Base-by-base conservation (phyloP, 495 filamentous ascomycete genomes). In the Aspergillus affinis region DNA sequence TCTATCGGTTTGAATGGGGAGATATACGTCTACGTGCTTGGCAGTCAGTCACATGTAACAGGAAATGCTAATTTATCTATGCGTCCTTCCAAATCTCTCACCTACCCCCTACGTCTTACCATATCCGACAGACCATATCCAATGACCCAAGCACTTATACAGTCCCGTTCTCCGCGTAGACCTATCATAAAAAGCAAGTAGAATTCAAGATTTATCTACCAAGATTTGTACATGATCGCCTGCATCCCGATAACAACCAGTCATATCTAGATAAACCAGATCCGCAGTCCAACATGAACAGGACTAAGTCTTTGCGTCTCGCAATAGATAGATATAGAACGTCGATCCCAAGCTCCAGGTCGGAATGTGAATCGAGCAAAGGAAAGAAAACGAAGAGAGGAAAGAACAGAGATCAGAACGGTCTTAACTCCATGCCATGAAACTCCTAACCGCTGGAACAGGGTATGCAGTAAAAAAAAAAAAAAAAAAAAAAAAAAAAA, bases 401-500 rank as follows among this genome's bases (percentile, higher is more conserved):
- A 2, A 41, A 41, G 10, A 32, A 41, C 12, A 41, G 36, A 13
- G 15, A 41, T 17, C 8, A 32, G 10, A 41, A 41, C 13, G 12
- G 13, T 41, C 17, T 26, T n/a, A 46, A 57, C 44, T 18, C 57
- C 49, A 12, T 46, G 48, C 30, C 49, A 51, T 32, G 51, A 46
- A 45, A 50, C 57, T 47, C 57, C 48, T 18, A 15, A 23, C 23
- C 21, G 48, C 57, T 32, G 48, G 47, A 52, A 45, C 23, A n/a
- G 50, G 45, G 30, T 47, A 53, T 59, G 57, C 49, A 32, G 46
- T 52, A 20, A 53, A 51, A 19, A 23, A 18, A 53, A 41, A 15
- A 4, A 51, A 58, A 21, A 18, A 53, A 41, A 15, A 4, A 51
- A 58, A 21, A 20, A 53, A 51, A 19, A 23, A 18, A 53, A 41